phyloP scores from a whole-genome alignment of 106 monocot genomes.

The Apostasia shenzhenica region DNA sequence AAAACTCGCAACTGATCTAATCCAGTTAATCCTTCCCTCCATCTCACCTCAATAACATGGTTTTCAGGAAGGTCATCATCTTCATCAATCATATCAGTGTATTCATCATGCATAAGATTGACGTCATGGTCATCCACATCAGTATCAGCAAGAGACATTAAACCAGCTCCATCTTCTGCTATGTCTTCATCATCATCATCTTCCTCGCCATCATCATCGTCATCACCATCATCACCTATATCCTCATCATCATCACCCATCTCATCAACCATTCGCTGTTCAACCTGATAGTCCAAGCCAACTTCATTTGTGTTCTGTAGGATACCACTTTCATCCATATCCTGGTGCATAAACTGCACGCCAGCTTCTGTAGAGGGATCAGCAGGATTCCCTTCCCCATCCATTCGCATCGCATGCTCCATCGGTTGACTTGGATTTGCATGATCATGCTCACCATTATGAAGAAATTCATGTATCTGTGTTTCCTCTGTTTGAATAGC shows the following conservation, averaged over 20 bases:
- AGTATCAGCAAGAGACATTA: conserved; percentile 68
- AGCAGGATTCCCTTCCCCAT: conserved; percentile 24
- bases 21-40: conserved; percentile 52
- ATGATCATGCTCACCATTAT: conserved; percentile 18
- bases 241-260: conserved; percentile 63
- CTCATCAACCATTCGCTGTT: conserved; percentile 41
- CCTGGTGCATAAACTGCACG: conserved; percentile 41
- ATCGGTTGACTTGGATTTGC: conserved; percentile 14
- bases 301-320: conserved; percentile 21
- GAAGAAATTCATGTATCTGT: conserved; percentile 27
- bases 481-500: conserved; percentile 20
- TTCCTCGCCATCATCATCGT: conserved; percentile 57
- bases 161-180: conserved; percentile 45
- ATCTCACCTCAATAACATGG: conserved; percentile 70
- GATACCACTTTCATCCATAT: conserved; percentile 26
- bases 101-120: conserved; percentile 48
- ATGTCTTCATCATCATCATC: conserved; percentile 58
- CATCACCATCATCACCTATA: conserved; percentile 36
- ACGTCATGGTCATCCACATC: conserved; percentile 65
- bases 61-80: conserved; percentile 55
- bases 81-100: conserved; percentile 61
- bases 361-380: conserved; percentile 17
- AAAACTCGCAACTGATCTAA: conserved; percentile 51
- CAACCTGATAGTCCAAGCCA: conserved; percentile 38
- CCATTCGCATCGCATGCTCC: conserved; percentile 26